Conservation (phyloP, 805 yeast species). For the Pichia sporocuriosa region DNA sequence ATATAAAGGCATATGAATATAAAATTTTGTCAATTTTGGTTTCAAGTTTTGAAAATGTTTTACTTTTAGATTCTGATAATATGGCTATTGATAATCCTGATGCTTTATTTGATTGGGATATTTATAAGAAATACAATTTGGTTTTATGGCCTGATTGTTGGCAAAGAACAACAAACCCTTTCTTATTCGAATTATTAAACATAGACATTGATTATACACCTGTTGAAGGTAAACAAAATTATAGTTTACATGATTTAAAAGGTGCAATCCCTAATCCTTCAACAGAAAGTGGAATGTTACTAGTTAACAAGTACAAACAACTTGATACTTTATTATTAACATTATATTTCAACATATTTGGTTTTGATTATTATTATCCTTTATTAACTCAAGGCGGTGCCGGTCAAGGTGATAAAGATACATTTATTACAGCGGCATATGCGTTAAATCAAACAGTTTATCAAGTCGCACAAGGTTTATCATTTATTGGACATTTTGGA, state of each 20-base stretch:
- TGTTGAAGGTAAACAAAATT: conserved; percentile 18
- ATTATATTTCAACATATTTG: conserved; percentile 57
- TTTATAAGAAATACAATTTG: conserved; percentile 38
- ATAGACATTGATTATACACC: conserved; percentile 11
- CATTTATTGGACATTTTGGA: conserved; percentile 45
- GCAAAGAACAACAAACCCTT: conserved; percentile 62
- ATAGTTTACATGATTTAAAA: conserved; percentile 52
- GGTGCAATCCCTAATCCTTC: conserved; percentile 63
- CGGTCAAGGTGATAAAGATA: conserved; percentile 78
- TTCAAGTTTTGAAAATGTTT: conserved; percentile 39
- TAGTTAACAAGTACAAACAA: conserved; percentile 53
- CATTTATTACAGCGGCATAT: conserved; percentile 63
- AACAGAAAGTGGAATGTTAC: conserved; percentile 62
- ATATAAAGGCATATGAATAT: conserved; percentile 42
- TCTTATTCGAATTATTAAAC: conserved; percentile 35
- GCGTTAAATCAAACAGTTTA: conserved; percentile 25
- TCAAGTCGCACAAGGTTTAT: conserved; percentile 48
- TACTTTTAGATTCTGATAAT: conserved; percentile 47
- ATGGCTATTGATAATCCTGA: conserved; percentile 39
- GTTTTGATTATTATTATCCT: conserved; percentile 60
- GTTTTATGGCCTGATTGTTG: conserved; percentile 67
- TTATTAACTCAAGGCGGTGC: conserved; percentile 64
- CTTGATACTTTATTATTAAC: conserved; percentile 48
- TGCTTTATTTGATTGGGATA: conserved; percentile 38
- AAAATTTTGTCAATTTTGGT: conserved; percentile 43